These are phyloP conservation scores for Penicillium decumbens DNA, from an alignment of 2,329 filamentous ascomycete species.

Conservation along the genomic window DNA sequence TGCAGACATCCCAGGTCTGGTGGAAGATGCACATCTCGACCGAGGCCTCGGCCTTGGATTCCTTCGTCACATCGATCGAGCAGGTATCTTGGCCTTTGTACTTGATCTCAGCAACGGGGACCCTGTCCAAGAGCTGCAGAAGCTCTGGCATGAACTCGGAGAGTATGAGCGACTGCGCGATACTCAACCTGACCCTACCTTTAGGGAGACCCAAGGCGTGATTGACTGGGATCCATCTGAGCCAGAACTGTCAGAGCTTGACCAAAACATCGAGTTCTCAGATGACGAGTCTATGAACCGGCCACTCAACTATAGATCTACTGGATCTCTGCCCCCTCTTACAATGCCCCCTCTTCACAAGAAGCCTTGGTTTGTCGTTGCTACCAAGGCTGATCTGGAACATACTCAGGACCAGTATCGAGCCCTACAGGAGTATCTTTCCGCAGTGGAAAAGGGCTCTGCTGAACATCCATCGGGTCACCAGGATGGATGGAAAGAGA, in stretches of 20 bases:
- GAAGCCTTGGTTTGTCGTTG: constrained; percentile 96
- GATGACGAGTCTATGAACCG: constrained; percentile 3
- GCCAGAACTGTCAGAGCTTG: constrained; percentile 20
- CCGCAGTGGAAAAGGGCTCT: constrained; percentile 57
- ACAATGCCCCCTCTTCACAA: constrained; percentile 69
- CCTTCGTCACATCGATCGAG: constrained; percentile 88
- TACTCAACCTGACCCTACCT: constrained; percentile 60
- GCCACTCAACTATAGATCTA: constrained; percentile 11
- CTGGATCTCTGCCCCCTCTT: constrained; percentile 42
- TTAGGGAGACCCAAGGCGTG: constrained; percentile 51
- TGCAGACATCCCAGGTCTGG: constrained; percentile 90
- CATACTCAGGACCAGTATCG: constrained; percentile 73
- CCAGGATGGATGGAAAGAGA: constrained; percentile 58
- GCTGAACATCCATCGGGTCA: constrained; percentile 70
- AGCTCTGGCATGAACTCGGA: constrained; percentile 84
- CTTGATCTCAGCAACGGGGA: constrained; percentile 77
- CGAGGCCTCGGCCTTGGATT: constrained; percentile 87
- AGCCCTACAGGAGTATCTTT: constrained; percentile 65
- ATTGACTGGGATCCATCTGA: constrained; percentile 46
- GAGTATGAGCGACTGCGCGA: constrained; percentile 80
- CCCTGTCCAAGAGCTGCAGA: constrained; percentile 70
- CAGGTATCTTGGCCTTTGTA: constrained; percentile 88
- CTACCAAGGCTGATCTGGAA: constrained; percentile 83
- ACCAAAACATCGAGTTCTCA: constrained; percentile 6
- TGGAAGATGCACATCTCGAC: constrained; percentile 88